Base-by-base conservation (phyloP, 1,139 yeast genomes). In the Arxiozyma telluris region DNA sequence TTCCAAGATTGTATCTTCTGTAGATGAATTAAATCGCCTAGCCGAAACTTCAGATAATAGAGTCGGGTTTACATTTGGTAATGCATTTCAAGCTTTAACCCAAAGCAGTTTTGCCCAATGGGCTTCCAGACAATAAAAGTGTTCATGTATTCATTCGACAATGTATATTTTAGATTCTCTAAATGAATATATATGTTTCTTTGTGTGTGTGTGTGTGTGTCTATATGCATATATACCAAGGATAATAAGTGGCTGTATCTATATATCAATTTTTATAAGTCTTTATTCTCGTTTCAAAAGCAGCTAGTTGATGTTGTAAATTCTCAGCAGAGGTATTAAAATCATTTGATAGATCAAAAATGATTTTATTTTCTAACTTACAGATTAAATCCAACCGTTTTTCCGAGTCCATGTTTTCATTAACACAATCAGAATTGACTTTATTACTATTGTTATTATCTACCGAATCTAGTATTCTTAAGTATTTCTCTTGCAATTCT, bases 1-100 rank as follows among this genome's bases (percentile, higher is more conserved):
- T 30, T 70, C 74, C 44, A 80, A 87, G 58, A 90, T 93, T 44
- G 96, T 91, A n/a, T 76, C 76, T n/a, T 90, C 94, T 0, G 85
- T 84, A 12, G 74, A 71, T 56, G 69, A 68, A 46, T 55, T 69
- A 41, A 71, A 71, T 54, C 62, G 63, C 41, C 65, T 65, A 9
- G 58, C 65, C 8, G 66, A 63, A 39, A 53, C 58, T 4, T 52
- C 61, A 6, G 68, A 65, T 15, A 60, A 58, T 8, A 58, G 58
- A 22, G 54, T 65, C 8, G 59, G 62, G 4, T 54, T 61, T 3
- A 56, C 64, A 15, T 50, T 66, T 20, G 59, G 64, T 7, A 62
- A 59, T 44, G 70, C 69, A 6, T 57, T 65, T 2, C 70, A 67
- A 49, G 69, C 70, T 0, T 60, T 67, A 48, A 61, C 69, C 9